Base-by-base conservation (phyloP, 106 monocot species). In the Triglochin maritima region DNA sequence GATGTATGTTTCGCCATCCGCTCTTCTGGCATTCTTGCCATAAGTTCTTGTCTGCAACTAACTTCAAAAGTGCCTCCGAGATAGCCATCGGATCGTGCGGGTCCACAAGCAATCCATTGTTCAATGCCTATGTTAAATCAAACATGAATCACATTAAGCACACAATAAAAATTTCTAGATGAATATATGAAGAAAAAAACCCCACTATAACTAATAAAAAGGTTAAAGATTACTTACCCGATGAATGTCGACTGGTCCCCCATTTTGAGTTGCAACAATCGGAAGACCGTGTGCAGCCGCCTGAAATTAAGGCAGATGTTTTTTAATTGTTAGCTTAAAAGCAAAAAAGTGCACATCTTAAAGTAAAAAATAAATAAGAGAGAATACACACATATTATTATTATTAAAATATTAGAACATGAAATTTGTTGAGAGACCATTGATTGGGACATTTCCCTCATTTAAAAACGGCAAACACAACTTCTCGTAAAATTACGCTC, bases 201-300 rank as follows among this genome's bases (percentile, higher is more conserved):
- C 29, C 29, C 29, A 29, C 29, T 1, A 29, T 29, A 29, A 29
- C 29, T 29, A 29, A 29, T 29, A 29, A 29, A 29, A 29, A 29
- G 29, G 29, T 29, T 12, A 11, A 14, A 56, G 6, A 7, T 50
- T 4, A 43, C 47, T 79, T 87, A 95, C 95, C 77, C 78, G 77
- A 46, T 81, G 76, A 74, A 95, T 95, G 73, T 95, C 95, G n/a
- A 90, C 95, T 7, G 95, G 95, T 57, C 95, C 95, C 45, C 95
- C 95, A 60, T 95, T 95, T 56, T 82, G 83, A 17, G 95, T 95
- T 0, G 95, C 95, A 47, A 95, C 95, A 85, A 90, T 90, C n/a
- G 95, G 95, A 59, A 95, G 90, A 2, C 95, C 95, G 76, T 95
- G 95, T 5, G 90, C 95, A 49, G 95, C 90, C 17, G 90, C 95